Conservation (phyloP, 768 basidiomycete species). For the Panaeolus papilionaceus region DNA sequence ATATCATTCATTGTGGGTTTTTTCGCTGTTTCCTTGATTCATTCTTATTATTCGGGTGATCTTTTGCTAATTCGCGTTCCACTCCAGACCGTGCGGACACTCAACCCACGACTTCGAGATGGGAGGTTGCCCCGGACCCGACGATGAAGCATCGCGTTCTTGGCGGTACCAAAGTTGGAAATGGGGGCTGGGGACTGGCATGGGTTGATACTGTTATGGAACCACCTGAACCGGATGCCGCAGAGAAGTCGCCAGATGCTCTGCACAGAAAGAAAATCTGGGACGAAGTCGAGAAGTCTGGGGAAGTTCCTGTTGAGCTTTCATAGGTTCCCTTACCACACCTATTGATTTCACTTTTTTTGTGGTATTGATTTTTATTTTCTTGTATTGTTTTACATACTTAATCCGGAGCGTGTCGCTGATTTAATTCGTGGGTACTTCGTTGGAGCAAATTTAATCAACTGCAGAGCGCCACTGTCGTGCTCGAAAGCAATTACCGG, state of each 20-base stretch:
- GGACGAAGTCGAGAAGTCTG: conserved; percentile 26
- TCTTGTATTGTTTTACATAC: neutral
- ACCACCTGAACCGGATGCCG: conserved; percentile 24
- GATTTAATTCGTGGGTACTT: neutral
- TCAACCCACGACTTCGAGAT: conserved; percentile 70
- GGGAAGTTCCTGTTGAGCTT: conserved; percentile 22
- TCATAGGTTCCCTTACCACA: conserved; percentile 10
- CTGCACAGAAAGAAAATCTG: conserved; percentile 21
- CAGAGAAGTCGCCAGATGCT: conserved; percentile 20
- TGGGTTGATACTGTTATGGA: conserved; percentile 74
- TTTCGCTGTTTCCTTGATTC: conserved; percentile 4
- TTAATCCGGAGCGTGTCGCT: neutral
- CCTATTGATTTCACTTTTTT: neutral
- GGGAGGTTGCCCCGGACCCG: conserved; percentile 62
- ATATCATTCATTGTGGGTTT: conserved; percentile 73
- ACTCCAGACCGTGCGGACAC: conserved; percentile 74
- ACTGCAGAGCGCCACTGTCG: neutral
- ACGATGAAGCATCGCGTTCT: conserved; percentile 52
- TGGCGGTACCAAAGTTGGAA: conserved; percentile 78
- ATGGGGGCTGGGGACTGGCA: conserved; percentile 81
- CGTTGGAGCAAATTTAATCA: conserved; percentile 7
- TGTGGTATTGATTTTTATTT: neutral
- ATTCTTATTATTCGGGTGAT: neutral
- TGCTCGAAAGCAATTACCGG: neutral
- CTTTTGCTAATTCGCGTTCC: conserved; percentile 18